Conservation (phyloP, 108 stramenopile species). For the Cylindrotheca closterium region DNA sequence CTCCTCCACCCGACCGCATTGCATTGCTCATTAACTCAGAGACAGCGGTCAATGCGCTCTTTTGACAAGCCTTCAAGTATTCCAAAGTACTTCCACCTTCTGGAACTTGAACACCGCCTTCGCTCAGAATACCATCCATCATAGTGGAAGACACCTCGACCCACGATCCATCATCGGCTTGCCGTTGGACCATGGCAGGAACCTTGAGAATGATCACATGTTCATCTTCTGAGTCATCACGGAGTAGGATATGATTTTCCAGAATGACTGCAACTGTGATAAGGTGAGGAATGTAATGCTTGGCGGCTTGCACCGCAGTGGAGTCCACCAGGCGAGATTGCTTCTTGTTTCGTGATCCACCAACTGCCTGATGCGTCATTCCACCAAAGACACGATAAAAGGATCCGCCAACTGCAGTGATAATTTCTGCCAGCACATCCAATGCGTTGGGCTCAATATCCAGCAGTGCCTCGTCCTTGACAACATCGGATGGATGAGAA, state of each 20-base stretch:
- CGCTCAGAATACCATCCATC: constrained; percentile 21
- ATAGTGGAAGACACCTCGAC: constrained; percentile 44
- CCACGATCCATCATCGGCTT: constrained; percentile 41
- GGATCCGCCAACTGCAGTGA: constrained; percentile 41
- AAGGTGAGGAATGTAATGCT: constrained; percentile 35
- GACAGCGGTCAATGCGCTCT: constrained; percentile 52
- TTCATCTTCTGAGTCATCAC: not conserved
- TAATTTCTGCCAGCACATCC: constrained; percentile 30
- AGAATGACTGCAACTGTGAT: constrained; percentile 36
- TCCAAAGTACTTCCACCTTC: constrained; percentile 6
- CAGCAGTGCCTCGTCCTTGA: not conserved
- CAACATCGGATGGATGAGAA: constrained; percentile 29
- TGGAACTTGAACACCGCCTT: constrained; percentile 8
- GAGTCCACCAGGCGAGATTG: constrained; percentile 4
- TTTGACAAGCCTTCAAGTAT: constrained; percentile 56
- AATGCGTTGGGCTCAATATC: not conserved
- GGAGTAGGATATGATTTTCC: constrained; percentile 30
- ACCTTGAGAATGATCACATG: constrained; percentile 18
- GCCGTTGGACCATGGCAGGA: constrained; percentile 26
- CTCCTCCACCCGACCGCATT: constrained; percentile 81
- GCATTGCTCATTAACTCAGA: constrained; percentile 66
- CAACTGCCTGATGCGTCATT: constrained; percentile 24
- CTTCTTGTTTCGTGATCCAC: constrained; percentile 6
- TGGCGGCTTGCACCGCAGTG: constrained; percentile 30
- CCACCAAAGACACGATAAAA: constrained; percentile 54